phyloP scores from a whole-genome alignment of 768 basidiomycete genomes.

The Rhodotorula taiwanensis region DNA sequence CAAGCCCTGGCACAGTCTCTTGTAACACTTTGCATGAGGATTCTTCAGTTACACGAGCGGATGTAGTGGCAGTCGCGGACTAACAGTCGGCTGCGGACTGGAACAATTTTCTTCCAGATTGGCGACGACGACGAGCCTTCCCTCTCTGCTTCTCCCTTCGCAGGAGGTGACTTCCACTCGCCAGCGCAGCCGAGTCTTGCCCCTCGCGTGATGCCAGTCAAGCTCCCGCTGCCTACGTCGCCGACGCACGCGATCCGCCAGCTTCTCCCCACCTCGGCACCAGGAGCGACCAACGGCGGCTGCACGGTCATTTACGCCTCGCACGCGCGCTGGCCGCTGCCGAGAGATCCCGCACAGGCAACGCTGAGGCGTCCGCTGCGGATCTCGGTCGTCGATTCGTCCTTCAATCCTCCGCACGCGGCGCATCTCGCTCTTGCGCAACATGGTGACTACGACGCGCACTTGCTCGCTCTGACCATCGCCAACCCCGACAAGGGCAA shows the following conservation, averaged over 20 bases:
- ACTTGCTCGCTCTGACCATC: constrained; percentile 70
- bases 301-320: constrained; percentile 53
- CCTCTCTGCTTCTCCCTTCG: too few relatives aligned
- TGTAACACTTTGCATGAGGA: too few relatives aligned
- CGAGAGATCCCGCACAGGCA: constrained; percentile 33
- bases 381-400: constrained; percentile 78
- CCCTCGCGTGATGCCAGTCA: not conserved
- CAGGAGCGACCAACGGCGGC: not conserved
- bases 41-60: too few relatives aligned
- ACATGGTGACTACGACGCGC: constrained; percentile 52
- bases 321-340: constrained; percentile 62
- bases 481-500: constrained; percentile 73
- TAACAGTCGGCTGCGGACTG: too few relatives aligned
- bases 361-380: constrained; percentile 43
- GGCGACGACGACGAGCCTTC: too few relatives aligned
- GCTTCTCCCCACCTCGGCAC: constrained; percentile 1
- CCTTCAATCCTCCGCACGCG: constrained; percentile 83
- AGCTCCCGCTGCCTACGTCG: constrained; percentile 14
- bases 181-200: not conserved
- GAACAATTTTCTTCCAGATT: too few relatives aligned
- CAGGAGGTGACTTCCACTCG: too few relatives aligned
- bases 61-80: too few relatives aligned
- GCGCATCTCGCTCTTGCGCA: constrained; percentile 71
- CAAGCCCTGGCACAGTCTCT: too few relatives aligned
- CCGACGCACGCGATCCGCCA: constrained; percentile 1